Percentiles rank a stretch among this genome's conserved stretches.
Evolutionary conservation across 306 rosid species (phyloP).

Genomic region (Alnus glutinosa): DNA sequence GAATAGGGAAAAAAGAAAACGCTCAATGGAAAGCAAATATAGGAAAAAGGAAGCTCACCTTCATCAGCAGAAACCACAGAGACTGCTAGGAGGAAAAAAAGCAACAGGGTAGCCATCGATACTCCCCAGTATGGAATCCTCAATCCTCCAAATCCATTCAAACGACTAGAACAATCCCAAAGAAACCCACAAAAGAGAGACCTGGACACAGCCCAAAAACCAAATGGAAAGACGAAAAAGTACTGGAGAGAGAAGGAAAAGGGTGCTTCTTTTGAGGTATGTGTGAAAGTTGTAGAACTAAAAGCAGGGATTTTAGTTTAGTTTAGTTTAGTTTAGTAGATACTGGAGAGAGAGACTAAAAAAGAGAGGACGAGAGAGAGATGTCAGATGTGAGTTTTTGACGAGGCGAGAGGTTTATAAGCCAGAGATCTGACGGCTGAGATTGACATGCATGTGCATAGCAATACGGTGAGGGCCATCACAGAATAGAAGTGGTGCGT

Average conservation of each 20-base stretch:
- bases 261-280: slow-evolving; percentile 47
- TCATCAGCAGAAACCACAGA: slow-evolving; percentile 55
- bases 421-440: slow-evolving; percentile 38
- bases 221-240: slow-evolving; percentile 21
- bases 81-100: slow-evolving; percentile 41
- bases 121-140: slow-evolving; percentile 12
- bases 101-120: slow-evolving; percentile 51
- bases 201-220: background rate
- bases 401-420: background rate
- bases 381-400: background rate
- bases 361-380: background rate
- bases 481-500: slow-evolving; percentile 4
- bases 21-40: background rate
- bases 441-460: slow-evolving; percentile 28
- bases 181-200: slow-evolving; percentile 30
- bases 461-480: slow-evolving; percentile 13
- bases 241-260: slow-evolving; percentile 30
- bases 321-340: background rate
- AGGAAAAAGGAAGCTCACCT: slow-evolving; percentile 40
- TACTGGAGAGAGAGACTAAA: background rate
- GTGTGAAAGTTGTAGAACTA: slow-evolving; percentile 10
- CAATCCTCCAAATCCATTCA: slow-evolving; percentile 22
- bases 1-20: background rate
- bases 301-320: background rate
- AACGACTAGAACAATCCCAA: slow-evolving; percentile 27